Conservation (phyloP, 2,329 filamentous ascomycete genomes). For the Claviceps sorghi region DNA sequence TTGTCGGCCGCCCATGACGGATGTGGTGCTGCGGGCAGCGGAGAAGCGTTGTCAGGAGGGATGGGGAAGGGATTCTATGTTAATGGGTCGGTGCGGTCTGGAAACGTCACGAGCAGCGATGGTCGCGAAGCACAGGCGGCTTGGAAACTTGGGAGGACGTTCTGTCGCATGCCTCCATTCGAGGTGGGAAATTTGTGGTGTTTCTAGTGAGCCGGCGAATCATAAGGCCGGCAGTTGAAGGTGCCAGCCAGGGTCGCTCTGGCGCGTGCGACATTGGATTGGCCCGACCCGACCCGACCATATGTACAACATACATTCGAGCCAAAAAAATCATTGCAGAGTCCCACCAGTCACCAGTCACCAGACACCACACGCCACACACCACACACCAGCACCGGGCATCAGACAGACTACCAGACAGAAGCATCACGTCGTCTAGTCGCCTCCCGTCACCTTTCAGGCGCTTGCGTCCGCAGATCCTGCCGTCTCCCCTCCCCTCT, state of each 20-base stretch:
- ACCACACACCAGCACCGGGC: no score
- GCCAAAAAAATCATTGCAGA: neutral
- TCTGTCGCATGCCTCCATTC: constrained; percentile 2
- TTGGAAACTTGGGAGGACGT: neutral
- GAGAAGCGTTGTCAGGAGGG: neutral
- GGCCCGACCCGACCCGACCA: neutral
- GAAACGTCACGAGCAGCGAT: neutral
- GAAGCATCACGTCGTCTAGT: neutral
- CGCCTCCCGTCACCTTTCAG: neutral
- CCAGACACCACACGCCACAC: no score
- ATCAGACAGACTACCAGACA: no score
- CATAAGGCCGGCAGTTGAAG: constrained; percentile 7
- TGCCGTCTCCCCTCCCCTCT: neutral
- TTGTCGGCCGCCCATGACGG: constrained; percentile 27
- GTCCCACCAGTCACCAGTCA: no score
- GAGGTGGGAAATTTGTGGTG: constrained; percentile 8
- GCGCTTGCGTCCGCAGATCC: neutral
- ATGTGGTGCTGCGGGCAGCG: neutral
- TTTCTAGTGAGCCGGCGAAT: constrained; percentile 9
- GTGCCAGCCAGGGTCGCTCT: neutral
- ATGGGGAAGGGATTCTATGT: no score
- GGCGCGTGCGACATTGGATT: no score
- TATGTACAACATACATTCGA: no score
- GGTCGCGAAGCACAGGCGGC: neutral
- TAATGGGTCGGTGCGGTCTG: neutral